Evolutionary conservation across 2,329 filamentous ascomycete genomes (phyloP).

Genomic region (Fusarium keratoplasticum): DNA sequence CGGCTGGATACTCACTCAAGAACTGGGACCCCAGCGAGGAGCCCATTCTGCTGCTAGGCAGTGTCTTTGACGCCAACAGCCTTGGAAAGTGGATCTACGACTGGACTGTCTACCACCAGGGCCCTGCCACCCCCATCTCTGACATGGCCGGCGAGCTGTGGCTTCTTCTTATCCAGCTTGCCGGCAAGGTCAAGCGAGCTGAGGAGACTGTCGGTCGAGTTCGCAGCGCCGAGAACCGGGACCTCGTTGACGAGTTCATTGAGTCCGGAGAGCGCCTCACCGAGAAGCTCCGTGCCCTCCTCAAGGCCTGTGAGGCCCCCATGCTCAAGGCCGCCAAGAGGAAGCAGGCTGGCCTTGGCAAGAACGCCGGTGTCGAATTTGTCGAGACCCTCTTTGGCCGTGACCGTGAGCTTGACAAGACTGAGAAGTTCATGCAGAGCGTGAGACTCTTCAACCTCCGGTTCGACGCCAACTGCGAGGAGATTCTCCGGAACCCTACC

Average conservation of each 20-base stretch:
- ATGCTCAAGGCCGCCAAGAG: constrained; percentile 94
- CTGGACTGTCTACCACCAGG: constrained; percentile 95
- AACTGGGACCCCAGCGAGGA: constrained; percentile 97
- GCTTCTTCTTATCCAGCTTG: constrained; percentile 92
- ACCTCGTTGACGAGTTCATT: constrained; percentile 91
- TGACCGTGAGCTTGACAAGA: constrained; percentile 88
- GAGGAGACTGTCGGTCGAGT: constrained; percentile 82
- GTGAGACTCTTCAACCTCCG: constrained; percentile 91
- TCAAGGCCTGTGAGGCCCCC: constrained; percentile 91
- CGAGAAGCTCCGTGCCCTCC: constrained; percentile 83
- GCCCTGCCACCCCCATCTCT: constrained; percentile 83
- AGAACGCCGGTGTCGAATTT: constrained; percentile 93
- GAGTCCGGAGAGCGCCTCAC: constrained; percentile 88
- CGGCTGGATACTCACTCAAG: constrained; percentile 91
- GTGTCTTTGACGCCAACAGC: constrained; percentile 97
- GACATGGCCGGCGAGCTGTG: constrained; percentile 95
- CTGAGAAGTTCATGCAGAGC: constrained; percentile 91
- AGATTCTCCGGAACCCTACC: constrained; percentile 77
- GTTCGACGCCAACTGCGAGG: constrained; percentile 96
- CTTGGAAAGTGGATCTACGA: constrained; percentile 99
- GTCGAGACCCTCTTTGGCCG: constrained; percentile 95
- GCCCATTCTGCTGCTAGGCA: constrained; percentile 93
- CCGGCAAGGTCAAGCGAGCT: constrained; percentile 92
- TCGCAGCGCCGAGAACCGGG: constrained; percentile 76
- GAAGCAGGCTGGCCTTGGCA: constrained; percentile 76